Evolutionary conservation across 768 basidiomycete genomes (phyloP).

Genomic region (Lactarius quietus): DNA sequence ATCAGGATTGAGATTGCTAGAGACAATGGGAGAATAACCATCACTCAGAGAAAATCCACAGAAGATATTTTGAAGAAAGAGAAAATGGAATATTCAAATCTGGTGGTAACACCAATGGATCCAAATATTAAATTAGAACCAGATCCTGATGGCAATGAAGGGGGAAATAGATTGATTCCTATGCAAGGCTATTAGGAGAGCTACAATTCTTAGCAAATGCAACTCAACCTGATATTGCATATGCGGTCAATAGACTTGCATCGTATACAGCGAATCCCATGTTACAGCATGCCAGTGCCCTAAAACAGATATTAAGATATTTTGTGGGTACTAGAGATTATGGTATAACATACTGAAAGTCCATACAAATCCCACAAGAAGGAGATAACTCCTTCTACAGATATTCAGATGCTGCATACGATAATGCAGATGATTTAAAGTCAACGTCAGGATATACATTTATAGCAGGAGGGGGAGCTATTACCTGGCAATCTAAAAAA

Average conservation of each 20-base stretch:
- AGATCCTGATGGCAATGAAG: background rate
- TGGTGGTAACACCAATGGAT: background rate
- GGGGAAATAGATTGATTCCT: background rate
- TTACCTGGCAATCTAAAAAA: background rate
- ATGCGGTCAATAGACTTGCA: no score
- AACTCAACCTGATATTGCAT: background rate
- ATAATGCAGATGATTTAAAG: background rate
- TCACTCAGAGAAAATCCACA: background rate
- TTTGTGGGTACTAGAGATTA: background rate
- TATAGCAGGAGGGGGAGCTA: background rate
- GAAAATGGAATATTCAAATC: background rate
- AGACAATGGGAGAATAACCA: no score
- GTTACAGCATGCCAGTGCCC: background rate
- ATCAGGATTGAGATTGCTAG: no score
- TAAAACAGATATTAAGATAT: background rate
- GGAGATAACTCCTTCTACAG: background rate
- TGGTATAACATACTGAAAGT: no score
- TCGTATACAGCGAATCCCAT: background rate
- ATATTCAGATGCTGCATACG: background rate
- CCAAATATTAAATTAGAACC: no score
- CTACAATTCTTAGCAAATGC: background rate
- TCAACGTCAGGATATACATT: background rate
- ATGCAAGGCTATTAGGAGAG: background rate
- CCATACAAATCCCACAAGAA: no score
- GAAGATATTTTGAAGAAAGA: background rate